Evolutionary conservation across 1,284 basidiomycete species (phyloP).

Genomic region (Fomitiporia mediterranea): DNA sequence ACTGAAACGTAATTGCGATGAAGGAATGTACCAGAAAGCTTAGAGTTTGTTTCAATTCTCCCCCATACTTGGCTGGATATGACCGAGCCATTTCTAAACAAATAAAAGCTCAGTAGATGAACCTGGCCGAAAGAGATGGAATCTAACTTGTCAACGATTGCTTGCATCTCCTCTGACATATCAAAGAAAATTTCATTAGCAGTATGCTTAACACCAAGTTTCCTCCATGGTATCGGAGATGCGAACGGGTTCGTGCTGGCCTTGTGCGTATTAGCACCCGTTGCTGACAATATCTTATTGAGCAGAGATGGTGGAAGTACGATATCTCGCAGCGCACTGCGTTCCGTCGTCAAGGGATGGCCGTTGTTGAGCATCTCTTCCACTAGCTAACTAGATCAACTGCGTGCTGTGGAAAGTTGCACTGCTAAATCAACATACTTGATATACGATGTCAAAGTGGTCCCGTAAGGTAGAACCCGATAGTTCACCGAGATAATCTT

Average conservation of each 20-base stretch:
- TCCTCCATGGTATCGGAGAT: constrained; percentile 93
- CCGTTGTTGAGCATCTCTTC: constrained; percentile 96
- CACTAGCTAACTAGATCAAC: constrained; percentile 59
- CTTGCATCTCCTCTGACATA: constrained; percentile 78
- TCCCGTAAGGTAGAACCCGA: constrained; percentile 77
- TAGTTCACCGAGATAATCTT: constrained; percentile 81
- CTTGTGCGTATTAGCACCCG: constrained; percentile 46
- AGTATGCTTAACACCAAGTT: constrained; percentile 77
- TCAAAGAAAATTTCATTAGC: constrained; percentile 96
- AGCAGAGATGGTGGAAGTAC: constrained; percentile 84
- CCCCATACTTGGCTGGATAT: constrained; percentile 76
- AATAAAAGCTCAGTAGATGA: neutral
- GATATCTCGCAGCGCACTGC: constrained; percentile 88
- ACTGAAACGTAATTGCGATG: neutral
- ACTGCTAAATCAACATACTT: no score
- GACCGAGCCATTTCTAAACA: constrained; percentile 64
- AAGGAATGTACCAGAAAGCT: constrained; percentile 60
- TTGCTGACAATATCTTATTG: constrained; percentile 67
- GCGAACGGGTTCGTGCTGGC: constrained; percentile 68
- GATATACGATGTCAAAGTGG: constrained; percentile 95
- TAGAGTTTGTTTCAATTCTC: constrained; percentile 75
- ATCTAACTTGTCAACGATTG: constrained; percentile 75
- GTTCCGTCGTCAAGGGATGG: constrained; percentile 90
- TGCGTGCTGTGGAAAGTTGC: neutral
- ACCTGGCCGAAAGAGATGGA: neutral